phyloP scores from a whole-genome alignment of 331 rosid genomes.

The Malus hybrid region DNA sequence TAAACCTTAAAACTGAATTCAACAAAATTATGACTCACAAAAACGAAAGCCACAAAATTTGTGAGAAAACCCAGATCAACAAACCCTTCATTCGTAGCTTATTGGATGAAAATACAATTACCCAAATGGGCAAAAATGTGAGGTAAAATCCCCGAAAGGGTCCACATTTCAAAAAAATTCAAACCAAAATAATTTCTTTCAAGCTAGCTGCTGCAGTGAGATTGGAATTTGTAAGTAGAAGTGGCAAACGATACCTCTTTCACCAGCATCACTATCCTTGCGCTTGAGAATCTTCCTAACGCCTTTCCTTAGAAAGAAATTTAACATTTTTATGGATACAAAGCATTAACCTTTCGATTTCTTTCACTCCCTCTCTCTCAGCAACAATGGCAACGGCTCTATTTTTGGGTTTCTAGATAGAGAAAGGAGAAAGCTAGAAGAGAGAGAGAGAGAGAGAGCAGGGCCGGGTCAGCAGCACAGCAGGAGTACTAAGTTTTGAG shows the following conservation, averaged over 20 bases:
- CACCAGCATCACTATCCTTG: slow-evolving; percentile 95
- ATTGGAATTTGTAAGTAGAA: background rate
- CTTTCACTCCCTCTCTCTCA: background rate
- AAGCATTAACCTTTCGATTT: slow-evolving; percentile 10
- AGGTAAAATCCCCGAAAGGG: background rate
- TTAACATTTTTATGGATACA: slow-evolving; percentile 39
- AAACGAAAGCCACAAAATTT: background rate
- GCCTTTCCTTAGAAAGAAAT: slow-evolving; percentile 55
- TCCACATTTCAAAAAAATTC: background rate
- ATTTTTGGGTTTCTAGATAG: background rate
- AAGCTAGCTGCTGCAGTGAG: background rate
- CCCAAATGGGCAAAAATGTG: slow-evolving; percentile 5
- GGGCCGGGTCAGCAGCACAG: background rate
- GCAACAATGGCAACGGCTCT: slow-evolving; percentile 1
- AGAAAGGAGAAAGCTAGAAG: background rate
- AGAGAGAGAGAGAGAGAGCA: background rate
- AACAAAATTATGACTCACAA: background rate
- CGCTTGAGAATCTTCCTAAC: slow-evolving; percentile 89
- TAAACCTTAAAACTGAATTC: background rate
- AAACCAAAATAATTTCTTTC: background rate
- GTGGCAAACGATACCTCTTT: slow-evolving; percentile 42
- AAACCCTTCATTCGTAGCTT: background rate
- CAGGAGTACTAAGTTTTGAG: background rate
- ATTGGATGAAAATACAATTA: background rate
- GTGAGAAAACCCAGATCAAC: background rate